phyloP scores from a whole-genome alignment of 805 yeast genomes.

The Metschnikowia anglica region DNA sequence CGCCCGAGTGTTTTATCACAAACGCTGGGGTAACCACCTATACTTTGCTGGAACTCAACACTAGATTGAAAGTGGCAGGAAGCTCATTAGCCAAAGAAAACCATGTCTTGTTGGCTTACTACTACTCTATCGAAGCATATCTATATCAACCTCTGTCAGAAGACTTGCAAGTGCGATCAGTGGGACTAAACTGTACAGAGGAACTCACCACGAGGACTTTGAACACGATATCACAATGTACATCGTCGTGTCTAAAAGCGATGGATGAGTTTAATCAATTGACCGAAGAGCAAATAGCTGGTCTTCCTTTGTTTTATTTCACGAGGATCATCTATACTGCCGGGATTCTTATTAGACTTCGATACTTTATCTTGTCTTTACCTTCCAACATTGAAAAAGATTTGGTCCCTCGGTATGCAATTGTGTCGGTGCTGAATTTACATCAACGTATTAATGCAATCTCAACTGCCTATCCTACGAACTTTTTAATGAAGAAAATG shows the following conservation, averaged over 20 bases:
- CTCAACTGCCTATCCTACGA: slow-evolving; percentile 31
- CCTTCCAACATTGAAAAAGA: slow-evolving; percentile 47
- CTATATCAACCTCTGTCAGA: slow-evolving; percentile 54
- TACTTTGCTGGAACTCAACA: slow-evolving; percentile 50
- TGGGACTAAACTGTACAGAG: slow-evolving; percentile 12
- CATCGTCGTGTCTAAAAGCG: slow-evolving; percentile 52
- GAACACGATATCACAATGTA: slow-evolving; percentile 49
- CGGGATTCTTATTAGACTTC: slow-evolving; percentile 57
- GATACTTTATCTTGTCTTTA: slow-evolving; percentile 54
- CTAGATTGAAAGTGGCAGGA: slow-evolving; percentile 42
- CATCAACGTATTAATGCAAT: slow-evolving; percentile 31
- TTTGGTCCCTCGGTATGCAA: slow-evolving; percentile 48
- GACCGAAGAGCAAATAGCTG: slow-evolving; percentile 47
- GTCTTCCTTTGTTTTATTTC: slow-evolving; percentile 56
- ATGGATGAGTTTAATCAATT: slow-evolving; percentile 49
- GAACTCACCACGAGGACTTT: slow-evolving; percentile 32
- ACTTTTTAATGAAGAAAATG: slow-evolving; percentile 53
- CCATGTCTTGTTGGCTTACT: slow-evolving; percentile 48
- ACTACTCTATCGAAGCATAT: slow-evolving; percentile 64
- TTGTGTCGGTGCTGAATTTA: slow-evolving; percentile 33
- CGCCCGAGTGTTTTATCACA: slow-evolving; percentile 27
- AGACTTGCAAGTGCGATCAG: slow-evolving; percentile 16
- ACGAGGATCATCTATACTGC: slow-evolving; percentile 63
- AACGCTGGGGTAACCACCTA: slow-evolving; percentile 34
- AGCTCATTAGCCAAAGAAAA: slow-evolving; percentile 38